phyloP scores from a whole-genome alignment of 2,329 filamentous ascomycete genomes.

The Coleophoma crateriformis region DNA sequence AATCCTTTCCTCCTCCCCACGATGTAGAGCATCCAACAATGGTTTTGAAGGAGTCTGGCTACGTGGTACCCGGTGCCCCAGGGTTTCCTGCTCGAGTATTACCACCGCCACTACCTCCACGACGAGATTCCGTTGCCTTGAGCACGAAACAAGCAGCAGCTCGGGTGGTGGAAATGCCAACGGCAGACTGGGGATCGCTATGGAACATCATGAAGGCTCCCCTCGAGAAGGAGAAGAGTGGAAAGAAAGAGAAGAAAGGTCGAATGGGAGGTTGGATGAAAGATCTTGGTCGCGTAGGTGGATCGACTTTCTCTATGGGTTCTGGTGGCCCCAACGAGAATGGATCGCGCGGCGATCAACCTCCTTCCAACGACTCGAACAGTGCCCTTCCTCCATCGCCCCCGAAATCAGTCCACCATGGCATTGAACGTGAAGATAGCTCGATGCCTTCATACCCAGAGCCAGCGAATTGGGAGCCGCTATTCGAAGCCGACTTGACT shows the following conservation, averaged over 20 bases:
- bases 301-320: neutral
- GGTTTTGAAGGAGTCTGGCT: constrained; percentile 13
- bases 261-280: no score
- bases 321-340: neutral
- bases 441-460: constrained; percentile 8
- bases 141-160: neutral
- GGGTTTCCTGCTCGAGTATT: constrained; percentile 6
- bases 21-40: constrained; percentile 10
- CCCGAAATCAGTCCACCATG: constrained; percentile 14
- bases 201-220: constrained; percentile 20
- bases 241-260: constrained; percentile 1
- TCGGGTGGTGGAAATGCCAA: constrained; percentile 11
- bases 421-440: constrained; percentile 1
- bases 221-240: constrained; percentile 1
- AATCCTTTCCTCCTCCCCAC: constrained; percentile 11
- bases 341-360: neutral
- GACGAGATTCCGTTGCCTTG: neutral
- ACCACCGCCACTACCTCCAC: constrained; percentile 11
- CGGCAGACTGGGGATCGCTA: constrained; percentile 18
- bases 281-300: no score
- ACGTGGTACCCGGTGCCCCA: constrained; percentile 7
- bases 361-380: neutral
- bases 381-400: constrained; percentile 7
- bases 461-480: constrained; percentile 15
- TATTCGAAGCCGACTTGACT: constrained; percentile 11